Percentiles rank a stretch among this genome's conserved stretches.
These are phyloP conservation scores for Amylocystis lapponica DNA, from an alignment of 768 basidiomycete genomes.

Conservation along the genomic window DNA sequence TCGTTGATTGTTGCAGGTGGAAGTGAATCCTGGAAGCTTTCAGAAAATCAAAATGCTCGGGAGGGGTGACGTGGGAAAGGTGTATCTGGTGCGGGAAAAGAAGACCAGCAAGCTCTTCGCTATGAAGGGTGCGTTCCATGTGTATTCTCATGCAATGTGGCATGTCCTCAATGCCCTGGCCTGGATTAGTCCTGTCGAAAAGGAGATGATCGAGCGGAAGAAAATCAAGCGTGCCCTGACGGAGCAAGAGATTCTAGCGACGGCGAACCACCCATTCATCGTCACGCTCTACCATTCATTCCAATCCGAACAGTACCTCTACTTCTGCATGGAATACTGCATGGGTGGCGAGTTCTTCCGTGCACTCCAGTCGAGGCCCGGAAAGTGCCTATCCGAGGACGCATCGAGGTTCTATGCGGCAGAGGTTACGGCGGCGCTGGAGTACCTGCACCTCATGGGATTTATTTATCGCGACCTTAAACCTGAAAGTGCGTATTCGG, in stretches of 20 bases:
- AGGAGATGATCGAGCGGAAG: slow-evolving; percentile 99
- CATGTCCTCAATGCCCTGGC: slow-evolving; percentile 15
- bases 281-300: slow-evolving; percentile 99
- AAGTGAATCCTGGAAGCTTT: slow-evolving; percentile 92
- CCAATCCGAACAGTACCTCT: slow-evolving; percentile 96
- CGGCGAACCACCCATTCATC: slow-evolving; percentile 99
- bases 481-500: slow-evolving; percentile 82
- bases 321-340: slow-evolving; percentile 99
- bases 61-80: slow-evolving; percentile 97
- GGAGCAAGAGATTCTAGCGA: slow-evolving; percentile 98
- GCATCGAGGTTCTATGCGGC: slow-evolving; percentile 97
- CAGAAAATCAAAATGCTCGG: slow-evolving; percentile 97
- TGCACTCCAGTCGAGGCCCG: slow-evolving; percentile 90
- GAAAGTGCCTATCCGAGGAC: slow-evolving; percentile 95
- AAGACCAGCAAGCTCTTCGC: slow-evolving; percentile 94
- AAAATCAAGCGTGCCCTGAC: slow-evolving; percentile 99
- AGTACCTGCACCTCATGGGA: slow-evolving; percentile 98
- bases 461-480: slow-evolving; percentile 99
- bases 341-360: slow-evolving; percentile 99
- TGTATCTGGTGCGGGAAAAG: slow-evolving; percentile 97
- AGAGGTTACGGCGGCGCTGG: slow-evolving; percentile 94
- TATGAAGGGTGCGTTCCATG: slow-evolving; percentile 84
- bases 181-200: slow-evolving; percentile 86
- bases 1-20: slow-evolving; percentile 59
- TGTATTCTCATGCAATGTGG: slow-evolving; percentile 25